phyloP scores from a whole-genome alignment of 768 basidiomycete genomes.

The Paxillus rubicundulus region DNA sequence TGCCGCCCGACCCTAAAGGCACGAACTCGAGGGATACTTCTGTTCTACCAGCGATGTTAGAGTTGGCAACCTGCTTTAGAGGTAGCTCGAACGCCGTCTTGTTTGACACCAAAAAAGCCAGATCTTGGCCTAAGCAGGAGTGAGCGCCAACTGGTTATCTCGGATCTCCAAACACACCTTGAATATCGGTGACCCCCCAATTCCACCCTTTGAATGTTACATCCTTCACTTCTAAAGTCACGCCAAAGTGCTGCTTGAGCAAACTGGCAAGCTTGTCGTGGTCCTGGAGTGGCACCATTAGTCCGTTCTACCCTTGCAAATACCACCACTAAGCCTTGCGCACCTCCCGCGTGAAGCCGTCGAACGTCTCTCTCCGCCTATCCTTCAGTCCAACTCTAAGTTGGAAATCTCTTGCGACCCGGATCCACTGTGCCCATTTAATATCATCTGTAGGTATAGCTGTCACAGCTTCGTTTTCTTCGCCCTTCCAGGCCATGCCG shows the following conservation, averaged over 20 bases:
- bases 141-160: neutral
- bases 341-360: conserved; percentile 91
- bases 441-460: conserved; percentile 71
- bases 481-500: conserved; percentile 94
- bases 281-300: conserved; percentile 51
- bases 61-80: conserved; percentile 84
- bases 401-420: conserved; percentile 91
- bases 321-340: conserved; percentile 1
- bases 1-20: conserved; percentile 42
- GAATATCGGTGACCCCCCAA: conserved; percentile 94
- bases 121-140: conserved; percentile 66
- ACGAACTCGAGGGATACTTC: conserved; percentile 99
- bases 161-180: conserved; percentile 52
- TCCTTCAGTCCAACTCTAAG: conserved; percentile 81
- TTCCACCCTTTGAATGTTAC: conserved; percentile 95
- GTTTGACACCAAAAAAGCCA: conserved; percentile 87
- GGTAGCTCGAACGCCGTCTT: conserved; percentile 90
- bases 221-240: conserved; percentile 84
- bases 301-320: neutral
- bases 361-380: conserved; percentile 79
- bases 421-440: conserved; percentile 88
- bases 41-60: conserved; percentile 94
- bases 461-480: conserved; percentile 59
- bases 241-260: conserved; percentile 83
- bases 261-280: conserved; percentile 80